Base-by-base conservation (phyloP, 371 early-diverging fungal species). In the Zopfochytrium polystomum region DNA sequence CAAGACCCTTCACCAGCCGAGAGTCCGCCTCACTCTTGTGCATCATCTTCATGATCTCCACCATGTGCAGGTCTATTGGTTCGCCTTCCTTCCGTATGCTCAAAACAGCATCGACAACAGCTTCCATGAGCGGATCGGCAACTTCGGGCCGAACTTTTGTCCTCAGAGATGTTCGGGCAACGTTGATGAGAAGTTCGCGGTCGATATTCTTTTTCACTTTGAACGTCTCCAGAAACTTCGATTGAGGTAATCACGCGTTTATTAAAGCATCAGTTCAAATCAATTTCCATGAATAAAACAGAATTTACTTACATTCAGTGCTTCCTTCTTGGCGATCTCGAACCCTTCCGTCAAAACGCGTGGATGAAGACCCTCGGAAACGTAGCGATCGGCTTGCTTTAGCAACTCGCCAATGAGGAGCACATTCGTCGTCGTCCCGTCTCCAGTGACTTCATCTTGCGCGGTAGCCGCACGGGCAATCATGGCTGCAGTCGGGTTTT, bases 1-100 rank as follows among this genome's bases (percentile, higher is more conserved):
- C 99, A 43, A 99, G 84, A 49, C 99, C 99, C 65, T 93, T 88
- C 44, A 99, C 88, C 33, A 99, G 82, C 29, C 88, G 79, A 30
- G 97, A 92, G 70, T 99, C 99, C 30, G 87, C 90, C 31, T 95
- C 95, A 46, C 89, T 89, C 69, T 93, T 93, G 81, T 97, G 98
- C 81, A 88, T 87, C 99, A 99, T 99, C 82, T 98, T 98, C 92
- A 99, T 96, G 61, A 99, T 91, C 78, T 99, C 99, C 3, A 99
- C 93, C 99, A 99, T 99, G 70, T 99, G 96, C 62, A 98, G 80
- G 77, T 99, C 99, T 63, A 97, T 93, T 18, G 94, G 93, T 47
- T 75, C 62, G 35, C 85, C 85, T 20, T 82, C 84, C 60, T 85
- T 81, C 48, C 82, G 79, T 61, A 98, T 90, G 33, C 91, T 85